Conservation (phyloP, 2,329 filamentous ascomycete species). For the Colletotrichum plurivorum region DNA sequence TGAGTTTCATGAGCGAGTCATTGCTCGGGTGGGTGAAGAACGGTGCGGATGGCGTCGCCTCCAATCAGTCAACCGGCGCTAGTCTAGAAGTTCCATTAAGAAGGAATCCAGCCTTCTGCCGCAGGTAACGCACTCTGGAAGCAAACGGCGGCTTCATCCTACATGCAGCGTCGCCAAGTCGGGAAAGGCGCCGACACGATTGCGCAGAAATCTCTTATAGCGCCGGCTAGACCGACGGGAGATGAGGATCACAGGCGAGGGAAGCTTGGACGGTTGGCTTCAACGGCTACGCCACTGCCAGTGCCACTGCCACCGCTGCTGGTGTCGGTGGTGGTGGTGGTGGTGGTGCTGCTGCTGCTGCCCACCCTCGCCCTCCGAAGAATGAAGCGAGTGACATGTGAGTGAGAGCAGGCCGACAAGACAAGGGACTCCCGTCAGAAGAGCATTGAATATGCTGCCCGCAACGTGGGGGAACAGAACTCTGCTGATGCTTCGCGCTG, state of each 20-base stretch:
- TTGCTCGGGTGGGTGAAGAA: constrained; percentile 14
- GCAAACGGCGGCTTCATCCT: constrained; percentile 32
- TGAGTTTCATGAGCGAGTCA: constrained; percentile 39
- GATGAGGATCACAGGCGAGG: constrained; percentile 12
- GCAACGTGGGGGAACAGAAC: constrained; percentile 22
- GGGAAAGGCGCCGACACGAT: constrained; percentile 14
- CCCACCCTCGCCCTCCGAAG: no score
- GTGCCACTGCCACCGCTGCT: no score
- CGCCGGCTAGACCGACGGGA: constrained; percentile 17
- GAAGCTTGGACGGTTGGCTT: constrained; percentile 4
- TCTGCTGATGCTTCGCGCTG: constrained; percentile 18
- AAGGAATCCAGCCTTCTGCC: constrained; percentile 26
- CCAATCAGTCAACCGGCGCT: constrained; percentile 8
- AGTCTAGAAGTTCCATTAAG: constrained; percentile 17
- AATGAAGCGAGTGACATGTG: constrained; percentile 17
- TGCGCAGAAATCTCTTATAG: constrained; percentile 4
- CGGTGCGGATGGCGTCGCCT: constrained; percentile 29
- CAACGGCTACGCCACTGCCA: background rate
- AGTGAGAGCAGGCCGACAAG: background rate
- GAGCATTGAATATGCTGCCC: background rate
- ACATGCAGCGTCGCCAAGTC: constrained; percentile 14
- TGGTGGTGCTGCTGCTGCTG: no score
- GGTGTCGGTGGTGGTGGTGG: no score
- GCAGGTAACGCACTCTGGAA: constrained; percentile 18
- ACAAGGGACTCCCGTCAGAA: background rate